Evolutionary conservation across 768 basidiomycete genomes (phyloP).

Genomic region (Epithele typhae): DNA sequence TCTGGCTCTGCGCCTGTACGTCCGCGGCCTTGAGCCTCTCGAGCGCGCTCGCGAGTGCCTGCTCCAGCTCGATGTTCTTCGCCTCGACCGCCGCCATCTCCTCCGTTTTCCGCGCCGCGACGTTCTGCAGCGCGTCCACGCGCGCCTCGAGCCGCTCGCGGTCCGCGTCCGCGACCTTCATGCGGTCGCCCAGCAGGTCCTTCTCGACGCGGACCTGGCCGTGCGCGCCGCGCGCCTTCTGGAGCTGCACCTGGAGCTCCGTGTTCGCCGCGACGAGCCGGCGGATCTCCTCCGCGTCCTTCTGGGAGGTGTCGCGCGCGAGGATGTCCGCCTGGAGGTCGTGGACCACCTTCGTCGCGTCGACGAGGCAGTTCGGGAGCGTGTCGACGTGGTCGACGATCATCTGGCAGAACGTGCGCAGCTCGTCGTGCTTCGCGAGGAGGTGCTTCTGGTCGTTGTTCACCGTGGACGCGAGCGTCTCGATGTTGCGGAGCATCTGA

Average conservation of each 20-base stretch:
- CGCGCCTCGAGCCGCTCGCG: conserved; percentile 56
- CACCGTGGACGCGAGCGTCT: conserved; percentile 45
- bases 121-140: conserved; percentile 49
- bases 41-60: conserved; percentile 69
- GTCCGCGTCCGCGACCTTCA: conserved; percentile 56
- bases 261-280: conserved; percentile 48
- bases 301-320: conserved; percentile 51
- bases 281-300: conserved; percentile 68
- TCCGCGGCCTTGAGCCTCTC: conserved; percentile 71
- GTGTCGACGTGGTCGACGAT: conserved; percentile 48
- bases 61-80: conserved; percentile 59
- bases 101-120: conserved; percentile 37
- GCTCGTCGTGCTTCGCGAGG: conserved; percentile 42
- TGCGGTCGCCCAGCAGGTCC: conserved; percentile 62
- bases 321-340: conserved; percentile 59
- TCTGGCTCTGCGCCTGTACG: conserved; percentile 53
- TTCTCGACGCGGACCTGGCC: conserved; percentile 82
- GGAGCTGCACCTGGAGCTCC: conserved; percentile 68
- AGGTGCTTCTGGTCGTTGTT: conserved; percentile 47
- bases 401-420: conserved; percentile 47
- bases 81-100: conserved; percentile 46
- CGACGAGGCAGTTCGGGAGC: conserved; percentile 56
- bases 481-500: conserved; percentile 38
- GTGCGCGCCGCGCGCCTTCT: conserved; percentile 72
- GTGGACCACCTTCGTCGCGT: conserved; percentile 52